Base-by-base conservation (phyloP, 805 yeast species). In the Kodamaea sagamina region DNA sequence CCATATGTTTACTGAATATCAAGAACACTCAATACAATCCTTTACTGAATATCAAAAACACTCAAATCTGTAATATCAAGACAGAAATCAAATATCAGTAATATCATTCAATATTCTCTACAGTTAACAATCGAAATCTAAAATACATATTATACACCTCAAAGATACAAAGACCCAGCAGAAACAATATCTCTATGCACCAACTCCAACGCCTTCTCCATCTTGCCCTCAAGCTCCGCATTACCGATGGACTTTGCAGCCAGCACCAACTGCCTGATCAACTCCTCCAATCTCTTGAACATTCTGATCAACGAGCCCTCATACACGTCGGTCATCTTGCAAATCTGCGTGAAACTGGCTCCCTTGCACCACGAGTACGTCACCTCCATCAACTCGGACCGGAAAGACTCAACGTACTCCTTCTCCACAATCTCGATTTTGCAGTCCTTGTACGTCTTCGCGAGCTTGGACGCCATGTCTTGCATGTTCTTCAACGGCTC, bases 251-350 rank as follows among this genome's bases (percentile, higher is more conserved):
- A 88, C 59, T 86, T 88, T 2, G 99, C 93, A 10, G 97, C 98
- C 53, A 79, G 82, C 35, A 83, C 82, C 79, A 93, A 75, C 63
- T 93, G 99, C 57, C 92, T 81, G 44, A 93, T 71, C 74, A 93
- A 76, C 62, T 93, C 99, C 64, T 93, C 99, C 43, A 93, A 72
- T 59, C 99, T 78, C 64, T 93, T 85, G 72, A 93, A 93, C 81
- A 88, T 86, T 62, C 99, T 82, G 51, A 93, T 92, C 59, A 93
- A 75, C 16, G 95, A 85, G 32, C 99, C 99, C 70, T 93, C 99
- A 54, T 92, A 93, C 34, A 93, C 98, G 60, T 93, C 99, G 0
- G 99, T 93, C 97, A 93, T 89, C 65, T 92, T 92, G 71, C 98
- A 92, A 49, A 93, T 92, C 62, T 92, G 97, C 0, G 97, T 92